These are phyloP conservation scores for Hirsutella thompsonii DNA, from an alignment of 2,329 filamentous ascomycete genomes.

Conservation along the genomic window DNA sequence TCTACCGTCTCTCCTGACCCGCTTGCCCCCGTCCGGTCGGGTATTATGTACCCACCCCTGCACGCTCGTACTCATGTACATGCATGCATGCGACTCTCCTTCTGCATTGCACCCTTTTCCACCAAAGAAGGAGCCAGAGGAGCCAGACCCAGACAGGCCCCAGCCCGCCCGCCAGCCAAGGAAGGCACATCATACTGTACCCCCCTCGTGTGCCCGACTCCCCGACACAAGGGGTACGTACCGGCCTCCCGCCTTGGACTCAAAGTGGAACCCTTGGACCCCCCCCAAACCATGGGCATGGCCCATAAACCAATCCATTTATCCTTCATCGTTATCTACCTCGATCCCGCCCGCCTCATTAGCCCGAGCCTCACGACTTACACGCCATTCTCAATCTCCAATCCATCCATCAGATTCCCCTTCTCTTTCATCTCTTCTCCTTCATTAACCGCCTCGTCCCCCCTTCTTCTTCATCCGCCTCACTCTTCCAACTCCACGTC, in stretches of 20 bases:
- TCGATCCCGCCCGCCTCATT: slow-evolving; percentile 11
- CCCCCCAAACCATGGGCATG: background rate
- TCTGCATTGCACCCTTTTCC: too few relatives aligned
- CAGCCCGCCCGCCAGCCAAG: too few relatives aligned
- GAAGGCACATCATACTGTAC: too few relatives aligned
- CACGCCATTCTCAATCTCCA: background rate
- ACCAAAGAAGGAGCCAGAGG: too few relatives aligned
- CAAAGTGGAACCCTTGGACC: slow-evolving; percentile 3
- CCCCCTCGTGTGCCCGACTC: too few relatives aligned
- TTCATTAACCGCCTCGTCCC: background rate
- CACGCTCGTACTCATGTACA: too few relatives aligned
- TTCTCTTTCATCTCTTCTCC: slow-evolving; percentile 18
- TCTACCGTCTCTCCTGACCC: too few relatives aligned
- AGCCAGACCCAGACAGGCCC: too few relatives aligned
- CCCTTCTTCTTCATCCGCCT: background rate
- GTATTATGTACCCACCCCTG: too few relatives aligned
- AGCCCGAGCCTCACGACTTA: background rate
- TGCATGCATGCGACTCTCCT: too few relatives aligned
- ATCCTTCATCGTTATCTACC: slow-evolving; percentile 11
- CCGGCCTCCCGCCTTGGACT: background rate
- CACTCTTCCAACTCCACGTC: background rate
- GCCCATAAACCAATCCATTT: background rate
- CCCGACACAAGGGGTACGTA: too few relatives aligned
- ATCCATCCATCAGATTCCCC: slow-evolving; percentile 18
- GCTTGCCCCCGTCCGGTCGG: too few relatives aligned